phyloP scores from a whole-genome alignment of 768 basidiomycete species.

The Boletus patriciae region DNA sequence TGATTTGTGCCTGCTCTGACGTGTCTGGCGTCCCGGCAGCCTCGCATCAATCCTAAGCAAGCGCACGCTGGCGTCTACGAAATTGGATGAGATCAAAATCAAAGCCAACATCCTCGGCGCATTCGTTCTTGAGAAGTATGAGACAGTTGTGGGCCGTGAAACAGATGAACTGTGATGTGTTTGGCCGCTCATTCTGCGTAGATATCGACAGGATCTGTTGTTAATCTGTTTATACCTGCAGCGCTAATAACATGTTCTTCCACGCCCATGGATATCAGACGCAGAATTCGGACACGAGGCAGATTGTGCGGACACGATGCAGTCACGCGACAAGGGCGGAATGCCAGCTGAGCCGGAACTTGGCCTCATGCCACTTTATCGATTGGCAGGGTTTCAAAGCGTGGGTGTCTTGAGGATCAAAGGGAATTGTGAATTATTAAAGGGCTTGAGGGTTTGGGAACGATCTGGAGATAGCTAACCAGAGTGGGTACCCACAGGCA shows the following conservation, averaged over 20 bases:
- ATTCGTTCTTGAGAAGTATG: conserved; percentile 46
- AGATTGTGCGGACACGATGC: conserved; percentile 22
- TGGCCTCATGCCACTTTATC: conserved; percentile 25
- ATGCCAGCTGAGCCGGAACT: conserved; percentile 19
- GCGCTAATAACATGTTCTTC: conserved; percentile 18
- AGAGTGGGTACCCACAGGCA: background rate
- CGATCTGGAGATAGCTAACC: background rate
- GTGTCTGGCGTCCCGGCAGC: conserved; percentile 38
- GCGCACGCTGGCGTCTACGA: conserved; percentile 68
- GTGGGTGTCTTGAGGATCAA: conserved; percentile 13
- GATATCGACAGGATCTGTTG: conserved; percentile 14
- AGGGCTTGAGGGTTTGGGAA: conserved; percentile 2
- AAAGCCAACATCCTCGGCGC: conserved; percentile 84
- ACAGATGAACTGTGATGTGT: conserved; percentile 45
- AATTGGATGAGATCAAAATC: conserved; percentile 91
- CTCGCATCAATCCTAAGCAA: conserved; percentile 75
- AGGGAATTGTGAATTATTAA: conserved; percentile 14
- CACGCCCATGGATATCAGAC: background rate
- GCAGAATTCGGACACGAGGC: conserved; percentile 22
- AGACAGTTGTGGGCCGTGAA: conserved; percentile 32
- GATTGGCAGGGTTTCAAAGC: conserved; percentile 15
- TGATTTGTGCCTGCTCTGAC: conserved; percentile 4
- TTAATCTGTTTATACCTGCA: conserved; percentile 14
- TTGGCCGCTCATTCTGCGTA: conserved; percentile 6
- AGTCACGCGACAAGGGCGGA: conserved; percentile 16